phyloP scores from a whole-genome alignment of 345 rosid genomes.

The Euphorbia tirucalli region DNA sequence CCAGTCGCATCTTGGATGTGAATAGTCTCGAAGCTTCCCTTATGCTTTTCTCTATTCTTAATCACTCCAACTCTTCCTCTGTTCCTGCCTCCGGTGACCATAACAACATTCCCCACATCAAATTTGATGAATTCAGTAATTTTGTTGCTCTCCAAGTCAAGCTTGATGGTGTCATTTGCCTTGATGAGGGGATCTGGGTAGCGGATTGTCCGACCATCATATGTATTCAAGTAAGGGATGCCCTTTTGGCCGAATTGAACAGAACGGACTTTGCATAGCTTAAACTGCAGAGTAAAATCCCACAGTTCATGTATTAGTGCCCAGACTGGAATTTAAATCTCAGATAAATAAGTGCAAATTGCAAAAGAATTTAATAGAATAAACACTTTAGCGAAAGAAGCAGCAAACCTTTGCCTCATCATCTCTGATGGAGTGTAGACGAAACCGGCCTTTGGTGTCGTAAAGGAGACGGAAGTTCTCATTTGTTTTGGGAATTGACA shows the following conservation, averaged over 20 bases:
- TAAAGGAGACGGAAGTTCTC: conserved; percentile 9
- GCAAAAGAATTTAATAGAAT: neutral
- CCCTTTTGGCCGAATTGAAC: conserved; percentile 10
- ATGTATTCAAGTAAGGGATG: conserved; percentile 7
- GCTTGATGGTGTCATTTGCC: conserved; percentile 9
- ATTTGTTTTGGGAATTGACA: conserved; percentile 8
- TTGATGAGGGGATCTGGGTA: conserved; percentile 11
- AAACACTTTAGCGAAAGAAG: neutral
- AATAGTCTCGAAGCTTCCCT: conserved; percentile 8
- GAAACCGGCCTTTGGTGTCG: conserved; percentile 8
- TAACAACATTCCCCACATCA: conserved; percentile 9
- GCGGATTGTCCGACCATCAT: conserved; percentile 1
- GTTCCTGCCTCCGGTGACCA: conserved; percentile 11
- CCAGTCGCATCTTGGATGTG: conserved; percentile 7
- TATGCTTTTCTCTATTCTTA: conserved; percentile 7
- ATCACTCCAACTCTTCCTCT: conserved; percentile 7
- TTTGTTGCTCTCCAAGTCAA: conserved; percentile 5
- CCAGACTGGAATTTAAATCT: neutral
- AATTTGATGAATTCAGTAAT: conserved; percentile 9
- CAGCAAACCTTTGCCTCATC: conserved; percentile 9
- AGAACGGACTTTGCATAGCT: conserved; percentile 5
- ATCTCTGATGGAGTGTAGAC: conserved; percentile 8
- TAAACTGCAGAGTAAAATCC: neutral
- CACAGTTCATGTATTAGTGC: neutral
- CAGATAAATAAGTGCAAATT: neutral